Percentiles rank a stretch among this genome's conserved stretches.
phyloP scores from a whole-genome alignment of 208 protist species.

The Porcisia hertigi region DNA sequence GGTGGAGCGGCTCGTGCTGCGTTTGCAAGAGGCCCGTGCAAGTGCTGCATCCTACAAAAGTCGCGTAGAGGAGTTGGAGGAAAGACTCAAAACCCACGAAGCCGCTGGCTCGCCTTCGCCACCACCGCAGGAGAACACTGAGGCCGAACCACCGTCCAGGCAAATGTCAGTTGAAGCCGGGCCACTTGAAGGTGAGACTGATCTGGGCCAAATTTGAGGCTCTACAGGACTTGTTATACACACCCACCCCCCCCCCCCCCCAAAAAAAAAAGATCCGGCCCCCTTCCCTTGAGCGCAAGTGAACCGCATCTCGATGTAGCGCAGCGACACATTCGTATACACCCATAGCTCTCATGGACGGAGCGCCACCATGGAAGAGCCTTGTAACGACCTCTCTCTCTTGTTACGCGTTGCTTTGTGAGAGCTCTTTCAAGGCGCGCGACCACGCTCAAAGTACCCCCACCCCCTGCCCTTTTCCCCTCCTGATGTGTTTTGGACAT shows the following conservation, averaged over 20 bases:
- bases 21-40: constrained; percentile 15
- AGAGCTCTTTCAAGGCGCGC: too few relatives aligned
- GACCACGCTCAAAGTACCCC: not conserved
- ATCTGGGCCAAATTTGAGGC: not conserved
- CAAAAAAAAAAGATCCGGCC: not conserved
- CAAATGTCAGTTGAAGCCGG: not conserved
- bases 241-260: not conserved
- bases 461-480: not conserved
- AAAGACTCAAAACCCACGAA: constrained; percentile 2
- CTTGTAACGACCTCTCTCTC: not conserved
- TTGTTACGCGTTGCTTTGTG: not conserved
- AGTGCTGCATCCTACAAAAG: constrained; percentile 7
- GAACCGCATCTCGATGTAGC: not conserved
- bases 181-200: not conserved
- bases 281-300: not conserved
- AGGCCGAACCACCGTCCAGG: not conserved
- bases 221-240: not conserved
- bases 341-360: not conserved
- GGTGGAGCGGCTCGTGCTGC: constrained; percentile 11
- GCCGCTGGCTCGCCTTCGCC: not conserved
- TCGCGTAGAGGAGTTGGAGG: constrained; percentile 21
- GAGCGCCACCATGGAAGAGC: too few relatives aligned
- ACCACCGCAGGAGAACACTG: not conserved
- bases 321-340: not conserved
- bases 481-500: too few relatives aligned